phyloP scores from a whole-genome alignment of 139 green algal species.

The Micromonas commoda region DNA sequence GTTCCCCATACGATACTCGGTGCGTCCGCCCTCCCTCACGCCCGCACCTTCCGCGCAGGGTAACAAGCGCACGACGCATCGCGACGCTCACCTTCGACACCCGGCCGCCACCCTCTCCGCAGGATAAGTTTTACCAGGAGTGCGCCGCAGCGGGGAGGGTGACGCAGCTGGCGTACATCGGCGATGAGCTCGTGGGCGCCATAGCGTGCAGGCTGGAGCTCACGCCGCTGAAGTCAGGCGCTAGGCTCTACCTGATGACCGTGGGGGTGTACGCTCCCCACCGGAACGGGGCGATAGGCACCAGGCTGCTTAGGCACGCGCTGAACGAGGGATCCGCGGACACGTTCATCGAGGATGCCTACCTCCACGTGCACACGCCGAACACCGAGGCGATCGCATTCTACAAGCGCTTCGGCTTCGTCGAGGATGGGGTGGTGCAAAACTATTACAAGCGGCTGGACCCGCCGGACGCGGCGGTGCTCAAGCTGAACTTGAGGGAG shows the following conservation, averaged over 20 bases:
- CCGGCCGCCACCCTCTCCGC: neutral
- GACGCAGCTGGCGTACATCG: slow-evolving; percentile 44
- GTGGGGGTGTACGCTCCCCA: slow-evolving; percentile 82
- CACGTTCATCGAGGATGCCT: slow-evolving; percentile 55
- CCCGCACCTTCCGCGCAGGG: slow-evolving; percentile 30
- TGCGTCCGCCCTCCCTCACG: slow-evolving; percentile 30
- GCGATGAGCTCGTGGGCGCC: slow-evolving; percentile 51
- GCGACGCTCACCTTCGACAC: neutral
- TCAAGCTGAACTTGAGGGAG: neutral
- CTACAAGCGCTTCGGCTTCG: slow-evolving; percentile 57
- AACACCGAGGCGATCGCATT: slow-evolving; percentile 67
- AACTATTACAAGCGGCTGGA: slow-evolving; percentile 64
- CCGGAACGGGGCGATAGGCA: slow-evolving; percentile 42
- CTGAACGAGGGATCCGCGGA: slow-evolving; percentile 40
- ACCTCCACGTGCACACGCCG: slow-evolving; percentile 65
- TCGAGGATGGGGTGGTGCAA: slow-evolving; percentile 41
- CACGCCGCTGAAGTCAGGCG: neutral
- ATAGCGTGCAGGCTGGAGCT: slow-evolving; percentile 65
- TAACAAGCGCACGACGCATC: slow-evolving; percentile 10
- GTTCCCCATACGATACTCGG: slow-evolving; percentile 40
- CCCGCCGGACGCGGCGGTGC: slow-evolving; percentile 36
- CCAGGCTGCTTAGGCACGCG: slow-evolving; percentile 44
- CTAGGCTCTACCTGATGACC: slow-evolving; percentile 77
- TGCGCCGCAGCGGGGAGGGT: neutral
- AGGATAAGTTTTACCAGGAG: slow-evolving; percentile 14